phyloP scores from a whole-genome alignment of 2,329 filamentous ascomycete species.

The Gaeumannomyces tritici region DNA sequence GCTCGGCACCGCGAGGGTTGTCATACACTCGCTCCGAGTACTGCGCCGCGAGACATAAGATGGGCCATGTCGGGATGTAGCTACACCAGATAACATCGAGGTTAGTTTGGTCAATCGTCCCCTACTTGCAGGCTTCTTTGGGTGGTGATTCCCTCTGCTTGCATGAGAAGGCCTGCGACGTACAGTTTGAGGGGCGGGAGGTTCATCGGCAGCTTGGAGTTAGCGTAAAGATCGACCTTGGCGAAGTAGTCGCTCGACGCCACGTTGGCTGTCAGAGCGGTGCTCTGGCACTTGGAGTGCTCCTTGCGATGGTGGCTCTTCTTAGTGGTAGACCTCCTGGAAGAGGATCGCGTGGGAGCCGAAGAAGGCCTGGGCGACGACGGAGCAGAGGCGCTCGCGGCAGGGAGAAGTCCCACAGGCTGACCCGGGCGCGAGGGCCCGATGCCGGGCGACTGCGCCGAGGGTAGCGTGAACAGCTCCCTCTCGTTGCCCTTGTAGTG shows the following conservation, averaged over 20 bases:
- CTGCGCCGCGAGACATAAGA: conserved; percentile 69
- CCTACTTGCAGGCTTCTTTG: background rate
- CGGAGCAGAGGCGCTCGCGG: conserved; percentile 7
- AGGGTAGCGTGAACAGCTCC: conserved; percentile 32
- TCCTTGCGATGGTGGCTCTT: conserved; percentile 22
- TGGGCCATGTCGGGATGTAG: conserved; percentile 65
- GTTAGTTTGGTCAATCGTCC: background rate
- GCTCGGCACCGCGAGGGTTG: conserved; percentile 50
- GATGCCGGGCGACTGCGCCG: background rate
- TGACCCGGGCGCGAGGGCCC: background rate
- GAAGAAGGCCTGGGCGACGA: background rate
- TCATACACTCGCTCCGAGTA: conserved; percentile 70
- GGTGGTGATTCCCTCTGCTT: background rate
- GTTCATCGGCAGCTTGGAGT: conserved; percentile 61
- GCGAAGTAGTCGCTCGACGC: conserved; percentile 53
- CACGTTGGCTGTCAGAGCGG: conserved; percentile 21
- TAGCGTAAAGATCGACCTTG: conserved; percentile 71
- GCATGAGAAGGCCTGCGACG: conserved; percentile 13
- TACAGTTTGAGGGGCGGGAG: conserved; percentile 61
- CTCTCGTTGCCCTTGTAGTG: conserved; percentile 41
- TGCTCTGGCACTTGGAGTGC: conserved; percentile 25
- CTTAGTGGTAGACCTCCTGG: conserved; percentile 2
- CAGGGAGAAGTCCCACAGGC: conserved; percentile 17
- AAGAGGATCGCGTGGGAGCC: background rate
- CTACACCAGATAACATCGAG: conserved; percentile 22